Conservation (phyloP, 305 asterid species). For the Monarda citriodora region DNA sequence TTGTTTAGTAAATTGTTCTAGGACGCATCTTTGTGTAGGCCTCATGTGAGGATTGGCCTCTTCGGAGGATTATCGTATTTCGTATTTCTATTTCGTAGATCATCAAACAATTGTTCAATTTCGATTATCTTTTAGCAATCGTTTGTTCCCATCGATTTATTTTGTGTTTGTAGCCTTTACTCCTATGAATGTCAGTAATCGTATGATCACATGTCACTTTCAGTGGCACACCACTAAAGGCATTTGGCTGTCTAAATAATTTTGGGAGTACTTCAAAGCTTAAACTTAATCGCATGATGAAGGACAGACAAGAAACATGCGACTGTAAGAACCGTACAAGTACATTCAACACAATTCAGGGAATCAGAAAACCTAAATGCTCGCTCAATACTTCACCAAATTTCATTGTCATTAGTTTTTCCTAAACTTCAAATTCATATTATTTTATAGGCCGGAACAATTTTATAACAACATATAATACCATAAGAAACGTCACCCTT, state of each 20-base stretch:
- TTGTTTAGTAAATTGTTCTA: too few relatives aligned
- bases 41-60: too few relatives aligned
- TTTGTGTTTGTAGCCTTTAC: too few relatives aligned
- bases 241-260: neutral
- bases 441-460: too few relatives aligned
- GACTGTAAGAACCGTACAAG: neutral
- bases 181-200: neutral
- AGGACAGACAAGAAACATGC: neutral
- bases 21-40: too few relatives aligned
- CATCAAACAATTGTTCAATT: too few relatives aligned
- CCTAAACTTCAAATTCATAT: neutral
- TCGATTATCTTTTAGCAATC: too few relatives aligned
- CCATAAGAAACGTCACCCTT: too few relatives aligned
- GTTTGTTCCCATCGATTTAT: too few relatives aligned
- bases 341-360: neutral
- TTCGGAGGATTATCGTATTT: too few relatives aligned
- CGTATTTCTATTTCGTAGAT: too few relatives aligned
- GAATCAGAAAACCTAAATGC: neutral
- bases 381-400: constrained; percentile 3
- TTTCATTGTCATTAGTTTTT: constrained; percentile 2
- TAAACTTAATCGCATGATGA: neutral
- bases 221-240: neutral
- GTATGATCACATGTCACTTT: neutral
- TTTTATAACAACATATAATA: too few relatives aligned
- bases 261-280: neutral